Conservation (phyloP, 2,329 filamentous ascomycete genomes). For the Triangularia setosa region DNA sequence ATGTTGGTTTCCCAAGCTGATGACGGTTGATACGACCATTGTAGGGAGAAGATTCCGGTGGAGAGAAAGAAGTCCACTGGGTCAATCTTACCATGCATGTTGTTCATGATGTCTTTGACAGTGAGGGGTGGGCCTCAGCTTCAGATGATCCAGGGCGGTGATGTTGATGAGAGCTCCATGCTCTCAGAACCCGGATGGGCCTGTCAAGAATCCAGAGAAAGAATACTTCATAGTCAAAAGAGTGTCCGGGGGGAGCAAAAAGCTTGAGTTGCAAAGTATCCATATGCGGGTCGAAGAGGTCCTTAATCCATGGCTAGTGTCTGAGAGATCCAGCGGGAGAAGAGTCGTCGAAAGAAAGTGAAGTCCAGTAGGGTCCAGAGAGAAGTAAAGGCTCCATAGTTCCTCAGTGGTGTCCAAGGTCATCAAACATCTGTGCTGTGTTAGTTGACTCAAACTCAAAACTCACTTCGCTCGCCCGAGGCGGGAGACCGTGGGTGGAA, state of each 20-base stretch:
- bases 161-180: not conserved
- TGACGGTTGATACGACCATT: not conserved
- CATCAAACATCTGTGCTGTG: constrained; percentile 15
- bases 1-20: not conserved
- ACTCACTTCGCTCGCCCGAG: constrained; percentile 11
- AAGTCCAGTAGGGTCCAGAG: not conserved
- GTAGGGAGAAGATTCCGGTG: not conserved
- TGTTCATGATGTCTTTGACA: not conserved
- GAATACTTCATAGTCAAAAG: not conserved
- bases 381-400: not conserved
- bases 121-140: not conserved
- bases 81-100: not conserved
- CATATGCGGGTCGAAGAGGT: not conserved
- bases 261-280: not conserved
- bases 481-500: constrained; percentile 3
- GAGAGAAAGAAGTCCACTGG: not conserved
- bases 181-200: not conserved
- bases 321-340: not conserved
- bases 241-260: not conserved
- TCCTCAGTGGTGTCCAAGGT: not conserved
- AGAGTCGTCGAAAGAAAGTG: not conserved
- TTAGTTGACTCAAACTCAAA: constrained; percentile 19
- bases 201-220: not conserved
- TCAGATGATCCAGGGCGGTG: not conserved
- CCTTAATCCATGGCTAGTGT: not conserved